Evolutionary conservation across 2,329 filamentous ascomycete genomes (phyloP).

Genomic region (Ascocoryne sarcoides): DNA sequence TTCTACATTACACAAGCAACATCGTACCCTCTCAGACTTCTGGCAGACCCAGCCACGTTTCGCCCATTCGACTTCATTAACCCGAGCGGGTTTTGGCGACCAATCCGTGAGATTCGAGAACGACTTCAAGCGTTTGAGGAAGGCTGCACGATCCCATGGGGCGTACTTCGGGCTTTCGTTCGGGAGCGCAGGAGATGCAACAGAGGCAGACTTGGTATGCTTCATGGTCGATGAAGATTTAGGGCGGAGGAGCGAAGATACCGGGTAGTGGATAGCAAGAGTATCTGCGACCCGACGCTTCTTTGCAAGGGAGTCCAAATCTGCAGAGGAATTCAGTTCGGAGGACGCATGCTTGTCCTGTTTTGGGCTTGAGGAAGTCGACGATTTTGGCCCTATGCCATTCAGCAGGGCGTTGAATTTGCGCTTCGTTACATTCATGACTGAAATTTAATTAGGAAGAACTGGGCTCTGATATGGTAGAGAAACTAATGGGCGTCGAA

Average conservation of each 20-base stretch:
- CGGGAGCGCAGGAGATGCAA: conserved; percentile 8
- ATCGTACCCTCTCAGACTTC: conserved; percentile 74
- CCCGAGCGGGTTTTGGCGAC: conserved; percentile 80
- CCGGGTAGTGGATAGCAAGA: conserved; percentile 3
- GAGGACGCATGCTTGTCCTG: conserved; percentile 31
- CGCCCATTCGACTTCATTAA: conserved; percentile 90
- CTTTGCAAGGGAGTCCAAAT: conserved; percentile 19
- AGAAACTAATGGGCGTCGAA: too few relatives aligned
- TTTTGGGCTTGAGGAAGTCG: conserved; percentile 34
- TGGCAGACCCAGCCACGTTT: conserved; percentile 87
- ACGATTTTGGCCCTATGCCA: conserved; percentile 44
- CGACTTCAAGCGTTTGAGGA: conserved; percentile 72
- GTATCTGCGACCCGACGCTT: conserved; percentile 20
- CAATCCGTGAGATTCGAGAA: conserved; percentile 89
- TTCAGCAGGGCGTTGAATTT: conserved; percentile 74
- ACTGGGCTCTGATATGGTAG: too few relatives aligned
- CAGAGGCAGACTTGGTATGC: conserved; percentile 21
- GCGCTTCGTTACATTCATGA: conserved; percentile 71
- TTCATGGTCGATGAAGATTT: conserved; percentile 11
- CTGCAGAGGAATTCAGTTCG: conserved; percentile 21
- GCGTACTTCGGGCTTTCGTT: conserved; percentile 59
- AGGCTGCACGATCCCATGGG: conserved; percentile 75
- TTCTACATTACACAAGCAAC: conserved; percentile 76
- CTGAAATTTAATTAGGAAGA: too few relatives aligned
- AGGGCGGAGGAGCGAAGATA: conserved; percentile 3